Conservation (phyloP, 345 rosid genomes). For the Euphorbia tirucalli region DNA sequence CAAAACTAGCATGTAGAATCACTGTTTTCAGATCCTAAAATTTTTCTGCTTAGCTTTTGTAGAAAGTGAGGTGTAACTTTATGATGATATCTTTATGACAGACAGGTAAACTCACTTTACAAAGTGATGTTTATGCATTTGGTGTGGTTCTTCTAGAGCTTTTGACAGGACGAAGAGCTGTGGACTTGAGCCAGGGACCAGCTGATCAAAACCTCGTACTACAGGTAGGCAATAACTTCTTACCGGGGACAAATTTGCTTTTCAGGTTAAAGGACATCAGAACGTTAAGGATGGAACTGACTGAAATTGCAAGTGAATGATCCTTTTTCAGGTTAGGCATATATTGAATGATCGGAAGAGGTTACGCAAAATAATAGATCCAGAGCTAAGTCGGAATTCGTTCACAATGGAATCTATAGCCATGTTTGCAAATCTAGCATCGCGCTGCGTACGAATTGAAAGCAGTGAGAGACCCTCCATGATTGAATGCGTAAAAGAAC, state of each 20-base stretch:
- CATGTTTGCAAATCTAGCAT: conserved; percentile 89
- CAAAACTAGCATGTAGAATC: neutral
- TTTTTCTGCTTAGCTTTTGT: conserved; percentile 1
- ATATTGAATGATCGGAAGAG: conserved; percentile 78
- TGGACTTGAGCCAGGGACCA: conserved; percentile 81
- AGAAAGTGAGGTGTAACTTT: conserved; percentile 10
- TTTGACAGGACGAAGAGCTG: conserved; percentile 92
- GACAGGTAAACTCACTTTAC: conserved; percentile 96
- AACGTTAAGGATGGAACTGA: conserved; percentile 1
- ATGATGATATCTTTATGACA: conserved; percentile 26
- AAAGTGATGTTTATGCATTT: conserved; percentile 95
- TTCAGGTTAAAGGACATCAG: conserved; percentile 14
- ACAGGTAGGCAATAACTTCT: conserved; percentile 51
- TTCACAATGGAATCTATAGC: conserved; percentile 75
- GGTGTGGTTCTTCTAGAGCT: conserved; percentile 96
- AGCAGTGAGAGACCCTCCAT: conserved; percentile 85
- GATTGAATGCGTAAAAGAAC: conserved; percentile 79
- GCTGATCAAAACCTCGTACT: conserved; percentile 89
- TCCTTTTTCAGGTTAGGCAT: conserved; percentile 65
- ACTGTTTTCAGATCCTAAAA: conserved; percentile 2
- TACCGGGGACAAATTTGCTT: conserved; percentile 1
- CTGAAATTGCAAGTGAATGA: conserved; percentile 16
- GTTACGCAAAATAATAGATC: conserved; percentile 74
- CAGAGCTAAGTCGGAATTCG: conserved; percentile 67
- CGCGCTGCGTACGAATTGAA: conserved; percentile 83